Conservation (phyloP, 305 asterid genomes). For the Caryopteris hybrid region DNA sequence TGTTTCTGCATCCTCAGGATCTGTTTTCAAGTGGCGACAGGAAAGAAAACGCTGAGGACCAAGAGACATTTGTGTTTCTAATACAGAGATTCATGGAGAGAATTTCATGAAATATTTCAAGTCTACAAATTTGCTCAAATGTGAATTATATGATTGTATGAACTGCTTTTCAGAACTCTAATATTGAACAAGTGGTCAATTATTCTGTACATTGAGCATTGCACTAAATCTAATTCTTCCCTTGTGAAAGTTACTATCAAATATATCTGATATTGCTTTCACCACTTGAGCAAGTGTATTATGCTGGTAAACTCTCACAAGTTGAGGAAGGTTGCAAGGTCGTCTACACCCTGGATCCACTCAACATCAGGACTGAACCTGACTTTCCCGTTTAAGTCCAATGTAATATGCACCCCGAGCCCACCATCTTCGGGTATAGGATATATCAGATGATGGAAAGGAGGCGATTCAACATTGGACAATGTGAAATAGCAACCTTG, state of each 20-base stretch:
- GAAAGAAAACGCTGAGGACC: slow-evolving; percentile 57
- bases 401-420: slow-evolving; percentile 86
- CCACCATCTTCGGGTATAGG: slow-evolving; percentile 96
- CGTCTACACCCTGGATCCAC: slow-evolving; percentile 72
- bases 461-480: slow-evolving; percentile 41
- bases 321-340: slow-evolving; percentile 60
- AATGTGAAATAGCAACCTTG: slow-evolving; percentile 85
- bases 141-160: neutral
- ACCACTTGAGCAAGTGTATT: no score
- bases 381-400: slow-evolving; percentile 74
- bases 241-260: no score
- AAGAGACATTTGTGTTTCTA: neutral
- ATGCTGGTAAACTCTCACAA: no score
- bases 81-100: neutral
- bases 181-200: no score
- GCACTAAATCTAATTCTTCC: no score
- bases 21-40: slow-evolving; percentile 77
- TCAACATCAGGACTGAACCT: slow-evolving; percentile 92
- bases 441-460: slow-evolving; percentile 70
- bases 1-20: slow-evolving; percentile 43
- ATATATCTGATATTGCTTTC: no score
- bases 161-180: neutral
- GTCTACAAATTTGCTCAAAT: no score
- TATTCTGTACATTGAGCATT: no score
- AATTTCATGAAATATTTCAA: neutral